These are phyloP conservation scores for Chalciporus sp. DNA, from an alignment of 1,284 basidiomycete genomes.

Conservation along the genomic window DNA sequence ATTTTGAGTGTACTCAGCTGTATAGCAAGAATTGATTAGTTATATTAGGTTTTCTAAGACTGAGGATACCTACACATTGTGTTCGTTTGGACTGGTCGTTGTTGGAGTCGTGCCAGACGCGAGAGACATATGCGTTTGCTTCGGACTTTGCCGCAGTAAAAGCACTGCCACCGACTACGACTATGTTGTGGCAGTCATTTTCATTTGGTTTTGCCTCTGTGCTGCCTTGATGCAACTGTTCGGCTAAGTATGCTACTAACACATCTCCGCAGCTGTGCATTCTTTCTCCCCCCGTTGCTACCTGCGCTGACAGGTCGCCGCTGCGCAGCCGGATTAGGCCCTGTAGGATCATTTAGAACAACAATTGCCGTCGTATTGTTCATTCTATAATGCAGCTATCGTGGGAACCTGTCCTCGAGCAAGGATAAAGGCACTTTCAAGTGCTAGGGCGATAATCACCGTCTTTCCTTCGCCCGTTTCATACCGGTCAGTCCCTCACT, in stretches of 20 bases:
- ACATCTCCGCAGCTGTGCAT: background rate
- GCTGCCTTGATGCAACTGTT: background rate
- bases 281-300: background rate
- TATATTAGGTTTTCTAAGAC: background rate
- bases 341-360: background rate
- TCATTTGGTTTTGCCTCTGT: too few relatives aligned
- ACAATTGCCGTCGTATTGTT: background rate
- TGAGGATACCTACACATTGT: slow-evolving; percentile 25
- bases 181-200: too few relatives aligned
- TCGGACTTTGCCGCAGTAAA: slow-evolving; percentile 1
- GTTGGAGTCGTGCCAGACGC: background rate
- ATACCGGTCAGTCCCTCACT: slow-evolving; percentile 14
- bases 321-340: background rate
- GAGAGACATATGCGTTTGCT: too few relatives aligned
- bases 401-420: background rate
- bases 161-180: background rate
- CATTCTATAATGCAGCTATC: background rate
- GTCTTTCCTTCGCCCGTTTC: slow-evolving; percentile 13
- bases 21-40: background rate
- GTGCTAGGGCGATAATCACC: slow-evolving; percentile 11
- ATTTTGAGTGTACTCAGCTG: slow-evolving; percentile 58
- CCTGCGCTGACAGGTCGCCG: background rate
- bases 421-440: slow-evolving; percentile 5
- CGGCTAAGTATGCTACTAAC: background rate
- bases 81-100: slow-evolving; percentile 3